Evolutionary conservation across 2,329 filamentous ascomycete genomes (phyloP), one percentile per base, ranked within the genome.

Genomic region (Diaporthe ilicicola): DNA sequence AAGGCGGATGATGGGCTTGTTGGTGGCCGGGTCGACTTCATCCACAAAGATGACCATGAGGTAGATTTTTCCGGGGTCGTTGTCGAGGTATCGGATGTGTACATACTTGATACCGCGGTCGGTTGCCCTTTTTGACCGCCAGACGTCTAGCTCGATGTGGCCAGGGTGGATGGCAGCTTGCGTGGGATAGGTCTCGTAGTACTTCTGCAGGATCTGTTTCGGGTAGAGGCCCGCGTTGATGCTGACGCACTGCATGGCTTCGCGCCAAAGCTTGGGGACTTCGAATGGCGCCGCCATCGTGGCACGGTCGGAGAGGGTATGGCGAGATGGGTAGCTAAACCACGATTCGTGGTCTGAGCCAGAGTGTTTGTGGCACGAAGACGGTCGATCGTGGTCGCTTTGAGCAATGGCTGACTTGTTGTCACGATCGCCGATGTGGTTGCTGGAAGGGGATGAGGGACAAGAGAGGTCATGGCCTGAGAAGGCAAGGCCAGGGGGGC

Each of bases 211-310:
- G 51, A 71, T 59, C 39, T 69, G 39, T 42, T 69, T 70, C 4
- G 71, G 69, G 32, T 29, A 59, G 7, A 69, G 56, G 59, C 69
- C 69, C 3, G 69, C 64, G 51, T 73, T 73, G 56, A 73, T 62
- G 50, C 69, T 71, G 32, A 73, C 65, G 42, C 70, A 69, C 44
- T 70, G 44, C 71, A 73, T 69, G 27, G 71, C 65, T 24, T 54
- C 66, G 37, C 69, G 69, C 71, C 71, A 73, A 27, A 39, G 42
- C 59, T 54, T 53, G 50, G 71, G 56, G 13, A 73, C 71, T 3
- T 65, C 69, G 51, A 73, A 73, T 5, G 64, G 64, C 1, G 34
- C 15, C 27, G 42, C 37, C 64, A 68, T 69, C 4, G 39, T 22
- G 27, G 44, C 54, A 42, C 5, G 50, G n/a, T 46, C 22, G 22